Percentiles rank a stretch among this genome's conserved stretches.
Conservation (phyloP, 2,329 filamentous ascomycete genomes). For the Trematosphaeria pertusa region DNA sequence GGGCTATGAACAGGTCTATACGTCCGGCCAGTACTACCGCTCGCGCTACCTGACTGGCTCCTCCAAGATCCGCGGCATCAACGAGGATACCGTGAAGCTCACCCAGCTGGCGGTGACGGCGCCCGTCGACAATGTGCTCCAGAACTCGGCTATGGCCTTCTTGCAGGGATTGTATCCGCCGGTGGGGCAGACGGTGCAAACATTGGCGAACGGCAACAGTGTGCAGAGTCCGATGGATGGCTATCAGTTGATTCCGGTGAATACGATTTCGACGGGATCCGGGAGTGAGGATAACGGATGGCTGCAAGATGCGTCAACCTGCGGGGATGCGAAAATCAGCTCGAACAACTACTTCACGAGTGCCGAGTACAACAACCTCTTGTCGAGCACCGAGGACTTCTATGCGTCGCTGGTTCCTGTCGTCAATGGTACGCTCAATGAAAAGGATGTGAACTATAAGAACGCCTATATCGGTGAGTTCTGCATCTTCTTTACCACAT, state of each 20-base stretch:
- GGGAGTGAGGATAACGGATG: slow-evolving; percentile 65
- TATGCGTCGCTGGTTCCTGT: slow-evolving; percentile 61
- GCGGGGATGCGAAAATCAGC: slow-evolving; percentile 62
- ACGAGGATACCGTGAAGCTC: slow-evolving; percentile 68
- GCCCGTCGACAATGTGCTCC: slow-evolving; percentile 77
- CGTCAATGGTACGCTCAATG: slow-evolving; percentile 60
- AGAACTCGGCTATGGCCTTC: slow-evolving; percentile 81
- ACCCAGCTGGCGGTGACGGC: slow-evolving; percentile 76
- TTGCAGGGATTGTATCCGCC: slow-evolving; percentile 89
- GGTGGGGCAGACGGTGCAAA: slow-evolving; percentile 61
- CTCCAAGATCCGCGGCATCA: slow-evolving; percentile 70
- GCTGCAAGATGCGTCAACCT: slow-evolving; percentile 65
- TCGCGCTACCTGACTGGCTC: slow-evolving; percentile 73
- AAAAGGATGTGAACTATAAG: slow-evolving; percentile 61
- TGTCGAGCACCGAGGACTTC: slow-evolving; percentile 59
- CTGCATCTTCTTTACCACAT: slow-evolving; percentile 28
- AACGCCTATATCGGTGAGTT: slow-evolving; percentile 72
- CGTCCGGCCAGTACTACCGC: slow-evolving; percentile 77
- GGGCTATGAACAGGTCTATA: slow-evolving; percentile 77
- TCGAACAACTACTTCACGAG: slow-evolving; percentile 66
- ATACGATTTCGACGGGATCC: slow-evolving; percentile 64
- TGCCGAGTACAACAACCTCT: slow-evolving; percentile 55
- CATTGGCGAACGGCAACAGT: slow-evolving; percentile 72
- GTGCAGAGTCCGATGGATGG: slow-evolving; percentile 75
- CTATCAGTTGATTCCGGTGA: slow-evolving; percentile 84